Evolutionary conservation across 805 yeast genomes (phyloP), one percentile per base, ranked within the genome.

Genomic region (Starmera quercuum): DNA sequence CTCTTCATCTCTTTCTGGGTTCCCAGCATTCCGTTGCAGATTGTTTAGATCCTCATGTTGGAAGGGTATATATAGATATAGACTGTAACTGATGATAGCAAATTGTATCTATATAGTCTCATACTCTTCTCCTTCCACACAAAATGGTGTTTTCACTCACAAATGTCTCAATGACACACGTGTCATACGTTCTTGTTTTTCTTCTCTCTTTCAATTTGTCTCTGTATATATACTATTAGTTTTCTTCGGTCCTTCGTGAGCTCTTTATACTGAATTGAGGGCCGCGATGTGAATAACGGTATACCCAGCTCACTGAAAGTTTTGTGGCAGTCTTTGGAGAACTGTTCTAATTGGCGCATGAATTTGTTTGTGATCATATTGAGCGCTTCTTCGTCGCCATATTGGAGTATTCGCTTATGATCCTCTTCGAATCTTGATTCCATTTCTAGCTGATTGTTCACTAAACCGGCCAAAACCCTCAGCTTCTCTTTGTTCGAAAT

Each of bases 151-250:
- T 11, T 11, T 11, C 10, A 22, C 4, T 22, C n/a, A 21, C 12
- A 9, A 21, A 21, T 21, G 9, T 9, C 12, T 23, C 26, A n/a
- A 23, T 23, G 26, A 23, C 13, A n/a, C 7, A n/a, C 26, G 26
- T n/a, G 14, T 23, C 3, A 23, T 14, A 4, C 13, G 14, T n/a
- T 23, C 26, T 23, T 23, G 26, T 23, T 9, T 23, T 14, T 23
- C 26, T 23, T 23, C 26, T 31, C 27, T 30, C 8, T 27, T 13
- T n/a, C 4, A 1, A 39, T 12, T 9, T 32, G 15, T 8, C 31
- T 24, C 19, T 35, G 46, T 12, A 36, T 35, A 14, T 25, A n/a
- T 5, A 25, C 10, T 9, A 38, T 21, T 21, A 38, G 23, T 20
- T 23, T 16, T 16, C 25, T 31, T 12, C 40, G 32, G 14, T 39